Percentiles rank a stretch among this genome's conserved stretches.
These are phyloP conservation scores for Bipolaris oryzae DNA, from an alignment of 2,329 filamentous ascomycete species.

Conservation along the genomic window DNA sequence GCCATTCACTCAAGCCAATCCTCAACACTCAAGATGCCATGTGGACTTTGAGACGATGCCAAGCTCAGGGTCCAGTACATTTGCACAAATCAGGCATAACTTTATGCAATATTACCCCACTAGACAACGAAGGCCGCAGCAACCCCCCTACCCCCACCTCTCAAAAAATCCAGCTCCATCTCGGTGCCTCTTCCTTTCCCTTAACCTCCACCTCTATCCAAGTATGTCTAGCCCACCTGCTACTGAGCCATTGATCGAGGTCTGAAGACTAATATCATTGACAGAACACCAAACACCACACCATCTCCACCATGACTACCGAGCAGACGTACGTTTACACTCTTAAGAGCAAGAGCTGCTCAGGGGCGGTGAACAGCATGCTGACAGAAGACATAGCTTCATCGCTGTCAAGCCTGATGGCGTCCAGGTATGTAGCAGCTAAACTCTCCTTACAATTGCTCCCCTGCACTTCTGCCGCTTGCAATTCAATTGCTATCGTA, in stretches of 20 bases:
- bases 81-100: conserved; percentile 14
- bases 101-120: conserved; percentile 18
- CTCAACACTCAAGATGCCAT: conserved; percentile 18
- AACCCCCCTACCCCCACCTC: conserved; percentile 32
- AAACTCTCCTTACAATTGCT: no score
- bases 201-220: conserved; percentile 20
- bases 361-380: conserved; percentile 29
- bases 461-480: background rate
- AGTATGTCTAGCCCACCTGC: conserved; percentile 38
- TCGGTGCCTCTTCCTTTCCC: conserved; percentile 14
- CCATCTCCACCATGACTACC: conserved; percentile 60
- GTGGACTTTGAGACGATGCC: conserved; percentile 21
- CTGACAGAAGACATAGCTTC: conserved; percentile 70
- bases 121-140: conserved; percentile 18
- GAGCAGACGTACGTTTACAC: conserved; percentile 81
- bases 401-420: conserved; percentile 99
- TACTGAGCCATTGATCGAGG: conserved; percentile 54
- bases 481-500: background rate
- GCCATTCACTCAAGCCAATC: conserved; percentile 9
- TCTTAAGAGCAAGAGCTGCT: background rate
- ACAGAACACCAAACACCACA: conserved; percentile 41
- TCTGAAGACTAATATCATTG: conserved; percentile 54
- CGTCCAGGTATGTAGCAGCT: conserved; percentile 76
- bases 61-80: conserved; percentile 15
- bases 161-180: conserved; percentile 37